These are phyloP conservation scores for Macadamia tetraphylla DNA, from an alignment of 164 flowering plant species.

Conservation along the genomic window DNA sequence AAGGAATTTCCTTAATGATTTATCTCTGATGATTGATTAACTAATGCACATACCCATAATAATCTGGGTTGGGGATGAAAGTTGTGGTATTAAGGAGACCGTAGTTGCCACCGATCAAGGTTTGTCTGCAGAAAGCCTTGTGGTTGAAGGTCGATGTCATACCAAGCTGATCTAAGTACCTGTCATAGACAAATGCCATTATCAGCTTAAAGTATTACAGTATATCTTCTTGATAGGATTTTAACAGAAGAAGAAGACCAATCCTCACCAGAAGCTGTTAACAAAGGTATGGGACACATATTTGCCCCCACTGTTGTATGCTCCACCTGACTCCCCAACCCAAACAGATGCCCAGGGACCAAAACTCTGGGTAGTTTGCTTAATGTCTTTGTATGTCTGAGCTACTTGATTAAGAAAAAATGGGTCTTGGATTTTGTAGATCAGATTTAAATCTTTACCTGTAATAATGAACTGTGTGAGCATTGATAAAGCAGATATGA, in stretches of 20 bases:
- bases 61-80: conserved; percentile 65
- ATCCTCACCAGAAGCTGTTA: conserved; percentile 51
- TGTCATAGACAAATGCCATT: conserved; percentile 11
- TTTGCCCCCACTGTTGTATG: conserved; percentile 63
- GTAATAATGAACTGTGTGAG: background rate
- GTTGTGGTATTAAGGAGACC: conserved; percentile 62
- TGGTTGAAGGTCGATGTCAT: conserved; percentile 46
- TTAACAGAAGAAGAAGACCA: too few species aligned
- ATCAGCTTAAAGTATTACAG: background rate
- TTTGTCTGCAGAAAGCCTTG: conserved; percentile 63
- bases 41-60: conserved; percentile 38
- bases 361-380: conserved; percentile 7
- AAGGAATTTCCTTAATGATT: background rate
- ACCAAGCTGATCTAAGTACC: conserved; percentile 81
- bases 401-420: conserved; percentile 29
- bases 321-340: conserved; percentile 81
- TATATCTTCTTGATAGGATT: background rate
- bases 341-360: conserved; percentile 47
- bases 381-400: conserved; percentile 19
- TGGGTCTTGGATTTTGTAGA: conserved; percentile 50
- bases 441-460: conserved; percentile 48
- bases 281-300: conserved; percentile 46
- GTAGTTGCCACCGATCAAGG: conserved; percentile 74
- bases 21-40: background rate
- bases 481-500: background rate